Percentiles rank a stretch among this genome's conserved stretches.
phyloP scores from a whole-genome alignment of 2,329 filamentous ascomycete species.

The Paracoccidioides lutzii region DNA sequence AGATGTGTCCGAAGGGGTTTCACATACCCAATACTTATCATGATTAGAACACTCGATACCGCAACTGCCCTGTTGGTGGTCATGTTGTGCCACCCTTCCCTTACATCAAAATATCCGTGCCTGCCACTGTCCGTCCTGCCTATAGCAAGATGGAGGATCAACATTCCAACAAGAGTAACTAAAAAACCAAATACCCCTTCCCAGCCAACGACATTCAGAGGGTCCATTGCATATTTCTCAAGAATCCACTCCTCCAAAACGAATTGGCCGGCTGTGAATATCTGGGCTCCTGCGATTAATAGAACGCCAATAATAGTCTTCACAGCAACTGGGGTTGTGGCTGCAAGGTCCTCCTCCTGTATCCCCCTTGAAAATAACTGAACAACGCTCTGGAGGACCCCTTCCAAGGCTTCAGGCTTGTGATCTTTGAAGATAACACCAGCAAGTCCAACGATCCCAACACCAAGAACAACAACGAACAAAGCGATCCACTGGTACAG shows the following conservation, averaged over 20 bases:
- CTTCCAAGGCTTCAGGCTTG: conserved; percentile 29
- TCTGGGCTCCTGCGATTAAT: conserved; percentile 84
- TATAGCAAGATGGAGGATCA: conserved; percentile 63
- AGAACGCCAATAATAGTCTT: conserved; percentile 70
- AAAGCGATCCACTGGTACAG: conserved; percentile 90
- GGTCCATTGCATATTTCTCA: conserved; percentile 64
- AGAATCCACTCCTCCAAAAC: conserved; percentile 92
- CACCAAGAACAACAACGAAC: conserved; percentile 73
- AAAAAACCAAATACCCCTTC: conserved; percentile 84
- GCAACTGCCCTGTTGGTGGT: conserved; percentile 57
- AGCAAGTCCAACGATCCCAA: conserved; percentile 78
- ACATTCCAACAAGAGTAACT: conserved; percentile 66
- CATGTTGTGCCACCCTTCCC: conserved; percentile 73
- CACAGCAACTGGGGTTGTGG: conserved; percentile 44
- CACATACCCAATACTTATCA: conserved; percentile 89
- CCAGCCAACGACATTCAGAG: conserved; percentile 87
- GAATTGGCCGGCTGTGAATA: conserved; percentile 95
- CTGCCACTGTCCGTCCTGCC: conserved; percentile 61
- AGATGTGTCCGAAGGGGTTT: background rate
- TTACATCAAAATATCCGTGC: conserved; percentile 80
- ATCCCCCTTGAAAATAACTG: conserved; percentile 27
- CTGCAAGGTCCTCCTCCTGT: conserved; percentile 31
- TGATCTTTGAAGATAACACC: conserved; percentile 63
- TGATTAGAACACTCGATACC: conserved; percentile 73
- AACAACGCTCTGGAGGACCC: conserved; percentile 12